Evolutionary conservation across 306 rosid species (phyloP).

Genomic region (Argentina anserina): DNA sequence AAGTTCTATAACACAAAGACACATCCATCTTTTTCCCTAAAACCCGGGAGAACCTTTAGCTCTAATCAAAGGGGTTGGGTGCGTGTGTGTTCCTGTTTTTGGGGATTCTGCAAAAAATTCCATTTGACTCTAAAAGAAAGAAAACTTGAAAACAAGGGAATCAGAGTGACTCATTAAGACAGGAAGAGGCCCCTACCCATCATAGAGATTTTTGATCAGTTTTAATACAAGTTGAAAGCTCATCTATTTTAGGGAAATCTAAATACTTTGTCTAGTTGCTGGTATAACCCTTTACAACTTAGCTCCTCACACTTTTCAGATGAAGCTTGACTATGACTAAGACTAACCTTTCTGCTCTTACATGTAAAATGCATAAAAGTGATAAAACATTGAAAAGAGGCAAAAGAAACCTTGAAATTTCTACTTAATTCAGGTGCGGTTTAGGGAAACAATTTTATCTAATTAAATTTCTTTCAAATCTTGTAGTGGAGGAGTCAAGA

Average conservation of each 20-base stretch:
- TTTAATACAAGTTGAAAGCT: slow-evolving; percentile 2
- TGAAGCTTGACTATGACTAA: slow-evolving; percentile 64
- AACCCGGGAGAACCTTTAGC: slow-evolving; percentile 81
- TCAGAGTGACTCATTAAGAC: neutral
- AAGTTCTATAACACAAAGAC: slow-evolving; percentile 54
- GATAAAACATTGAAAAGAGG: neutral
- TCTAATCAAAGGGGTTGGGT: slow-evolving; percentile 20
- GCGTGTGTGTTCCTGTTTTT: slow-evolving; percentile 50
- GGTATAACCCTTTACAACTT: slow-evolving; percentile 23
- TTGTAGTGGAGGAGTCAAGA: slow-evolving; percentile 82
- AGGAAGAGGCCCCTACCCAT: slow-evolving; percentile 20
- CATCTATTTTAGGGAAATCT: slow-evolving; percentile 27
- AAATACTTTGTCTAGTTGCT: slow-evolving; percentile 17
- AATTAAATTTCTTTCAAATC: slow-evolving; percentile 39
- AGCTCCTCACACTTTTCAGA: slow-evolving; percentile 52
- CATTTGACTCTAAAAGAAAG: slow-evolving; percentile 34
- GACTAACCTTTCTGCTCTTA: slow-evolving; percentile 37
- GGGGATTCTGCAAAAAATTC: slow-evolving; percentile 60
- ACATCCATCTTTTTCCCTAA: slow-evolving; percentile 69
- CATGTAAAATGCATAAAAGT: slow-evolving; percentile 8
- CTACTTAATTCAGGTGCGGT: slow-evolving; percentile 33
- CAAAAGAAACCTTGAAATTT: slow-evolving; percentile 15
- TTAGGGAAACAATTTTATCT: slow-evolving; percentile 33
- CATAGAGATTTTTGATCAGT: slow-evolving; percentile 11
- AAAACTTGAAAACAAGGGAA: neutral